Percentiles rank a stretch among this genome's conserved stretches.
phyloP scores from a whole-genome alignment of 768 basidiomycete genomes.

The Ramaria sp. region DNA sequence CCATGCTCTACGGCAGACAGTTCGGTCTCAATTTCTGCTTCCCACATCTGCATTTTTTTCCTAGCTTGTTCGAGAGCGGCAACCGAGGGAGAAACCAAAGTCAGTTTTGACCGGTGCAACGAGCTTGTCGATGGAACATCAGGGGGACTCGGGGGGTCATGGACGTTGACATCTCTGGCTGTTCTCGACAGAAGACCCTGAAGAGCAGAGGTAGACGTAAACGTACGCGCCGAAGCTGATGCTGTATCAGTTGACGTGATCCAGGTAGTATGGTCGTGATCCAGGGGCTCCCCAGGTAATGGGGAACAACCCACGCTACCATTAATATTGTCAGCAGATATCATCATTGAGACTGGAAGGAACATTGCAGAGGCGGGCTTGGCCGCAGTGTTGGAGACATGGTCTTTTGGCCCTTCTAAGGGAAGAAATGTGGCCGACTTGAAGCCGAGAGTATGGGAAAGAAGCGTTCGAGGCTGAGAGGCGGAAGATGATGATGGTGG shows the following conservation, averaged over 20 bases:
- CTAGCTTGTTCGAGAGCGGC: constrained; percentile 44
- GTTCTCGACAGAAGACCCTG: no score
- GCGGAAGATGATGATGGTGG: neutral
- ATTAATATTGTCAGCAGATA: neutral
- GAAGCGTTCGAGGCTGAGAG: neutral
- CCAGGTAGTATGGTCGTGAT: constrained; percentile 7
- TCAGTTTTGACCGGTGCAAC: constrained; percentile 1
- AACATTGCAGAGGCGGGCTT: neutral
- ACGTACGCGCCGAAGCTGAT: constrained; percentile 9
- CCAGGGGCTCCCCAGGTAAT: neutral
- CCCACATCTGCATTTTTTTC: constrained; percentile 31
- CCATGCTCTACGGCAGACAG: neutral
- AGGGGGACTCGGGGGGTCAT: constrained; percentile 19
- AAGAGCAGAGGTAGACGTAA: constrained; percentile 14
- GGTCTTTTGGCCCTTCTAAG: neutral
- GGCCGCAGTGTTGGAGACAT: neutral
- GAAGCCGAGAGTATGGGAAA: neutral
- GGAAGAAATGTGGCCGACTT: neutral
- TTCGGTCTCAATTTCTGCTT: constrained; percentile 6
- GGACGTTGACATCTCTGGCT: constrained; percentile 15
- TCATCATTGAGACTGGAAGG: neutral
- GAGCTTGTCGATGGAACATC: constrained; percentile 28
- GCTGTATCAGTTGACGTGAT: neutral
- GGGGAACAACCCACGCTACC: neutral
- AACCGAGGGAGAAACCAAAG: constrained; percentile 32